Percentiles rank a stretch among this genome's conserved stretches.
Evolutionary conservation across 139 green algal genomes (phyloP).

Genomic region (Haematococcus lacustris): DNA sequence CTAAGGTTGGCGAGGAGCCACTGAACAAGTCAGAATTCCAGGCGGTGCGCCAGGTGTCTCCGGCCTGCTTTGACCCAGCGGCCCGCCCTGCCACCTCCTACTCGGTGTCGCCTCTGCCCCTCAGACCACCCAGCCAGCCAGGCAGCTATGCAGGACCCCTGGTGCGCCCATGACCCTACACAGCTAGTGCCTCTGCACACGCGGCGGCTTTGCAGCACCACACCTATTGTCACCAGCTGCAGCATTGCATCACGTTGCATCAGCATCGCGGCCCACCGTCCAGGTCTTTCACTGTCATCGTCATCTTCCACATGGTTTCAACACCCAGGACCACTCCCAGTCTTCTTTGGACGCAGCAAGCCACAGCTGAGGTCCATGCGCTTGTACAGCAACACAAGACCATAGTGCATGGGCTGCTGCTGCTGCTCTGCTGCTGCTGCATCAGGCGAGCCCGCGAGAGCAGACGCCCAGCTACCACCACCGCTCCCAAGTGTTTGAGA

Average conservation of each 20-base stretch:
- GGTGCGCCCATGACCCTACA: neutral
- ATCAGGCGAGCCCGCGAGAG: neutral
- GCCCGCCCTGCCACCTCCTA: too few relatives aligned
- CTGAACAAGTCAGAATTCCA: slow-evolving; percentile 32
- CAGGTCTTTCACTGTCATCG: neutral
- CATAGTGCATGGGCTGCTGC: neutral
- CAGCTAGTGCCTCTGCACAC: neutral
- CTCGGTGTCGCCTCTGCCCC: too few relatives aligned
- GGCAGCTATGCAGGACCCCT: neutral
- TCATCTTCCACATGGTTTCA: neutral
- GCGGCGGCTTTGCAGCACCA: neutral
- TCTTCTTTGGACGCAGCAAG: neutral
- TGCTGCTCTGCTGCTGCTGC: neutral
- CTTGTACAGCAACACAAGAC: neutral
- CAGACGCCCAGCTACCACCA: neutral
- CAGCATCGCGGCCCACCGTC: neutral
- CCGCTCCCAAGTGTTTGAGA: neutral
- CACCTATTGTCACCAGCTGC: too few relatives aligned
- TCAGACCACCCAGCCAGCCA: too few relatives aligned
- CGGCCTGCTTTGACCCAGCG: too few relatives aligned
- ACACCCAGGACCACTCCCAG: neutral
- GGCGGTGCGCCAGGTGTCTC: slow-evolving; percentile 17
- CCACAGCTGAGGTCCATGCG: neutral
- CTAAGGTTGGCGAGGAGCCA: slow-evolving; percentile 34
- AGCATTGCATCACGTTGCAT: too few relatives aligned